phyloP scores from a whole-genome alignment of 1,284 basidiomycete species.

The Schizophyllum commune region DNA sequence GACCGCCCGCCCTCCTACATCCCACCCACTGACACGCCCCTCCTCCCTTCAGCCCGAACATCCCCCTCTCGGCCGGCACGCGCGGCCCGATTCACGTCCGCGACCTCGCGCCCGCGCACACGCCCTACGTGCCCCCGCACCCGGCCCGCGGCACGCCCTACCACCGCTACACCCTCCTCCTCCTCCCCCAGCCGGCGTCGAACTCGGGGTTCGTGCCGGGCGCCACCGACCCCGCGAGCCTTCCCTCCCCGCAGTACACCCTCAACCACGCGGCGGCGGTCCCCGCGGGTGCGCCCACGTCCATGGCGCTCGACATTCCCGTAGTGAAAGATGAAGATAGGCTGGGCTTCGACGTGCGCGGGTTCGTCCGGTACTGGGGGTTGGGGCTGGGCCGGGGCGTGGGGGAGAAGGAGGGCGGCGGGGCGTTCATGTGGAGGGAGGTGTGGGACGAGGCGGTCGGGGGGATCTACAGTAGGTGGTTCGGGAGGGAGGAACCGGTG shows the following conservation, averaged over 20 bases:
- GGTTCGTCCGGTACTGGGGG: conserved; percentile 49
- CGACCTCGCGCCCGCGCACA: conserved; percentile 32
- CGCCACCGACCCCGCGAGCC: neutral
- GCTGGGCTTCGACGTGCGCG: conserved; percentile 55
- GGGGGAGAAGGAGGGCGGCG: conserved; percentile 45
- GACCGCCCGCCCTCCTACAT: conserved; percentile 4
- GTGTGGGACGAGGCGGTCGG: conserved; percentile 68
- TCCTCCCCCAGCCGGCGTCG: conserved; percentile 59
- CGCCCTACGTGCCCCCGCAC: conserved; percentile 79
- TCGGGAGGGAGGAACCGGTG: conserved; percentile 68
- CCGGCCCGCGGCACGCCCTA: conserved; percentile 80
- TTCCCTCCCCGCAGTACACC: neutral
- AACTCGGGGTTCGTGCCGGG: conserved; percentile 1
- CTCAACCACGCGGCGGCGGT: neutral
- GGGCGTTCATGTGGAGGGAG: conserved; percentile 79
- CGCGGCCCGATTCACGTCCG: conserved; percentile 27
- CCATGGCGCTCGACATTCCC: conserved; percentile 33
- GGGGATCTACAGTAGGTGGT: conserved; percentile 55
- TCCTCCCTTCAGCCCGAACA: conserved; percentile 55
- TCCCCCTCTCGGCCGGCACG: conserved; percentile 63
- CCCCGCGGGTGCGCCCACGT: conserved; percentile 20
- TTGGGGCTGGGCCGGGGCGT: conserved; percentile 26
- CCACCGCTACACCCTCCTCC: conserved; percentile 76
- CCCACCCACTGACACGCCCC: neutral
- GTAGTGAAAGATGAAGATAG: conserved; percentile 29